Base-by-base conservation (phyloP, 768 basidiomycete species). In the Kwoniella dendrophila region DNA sequence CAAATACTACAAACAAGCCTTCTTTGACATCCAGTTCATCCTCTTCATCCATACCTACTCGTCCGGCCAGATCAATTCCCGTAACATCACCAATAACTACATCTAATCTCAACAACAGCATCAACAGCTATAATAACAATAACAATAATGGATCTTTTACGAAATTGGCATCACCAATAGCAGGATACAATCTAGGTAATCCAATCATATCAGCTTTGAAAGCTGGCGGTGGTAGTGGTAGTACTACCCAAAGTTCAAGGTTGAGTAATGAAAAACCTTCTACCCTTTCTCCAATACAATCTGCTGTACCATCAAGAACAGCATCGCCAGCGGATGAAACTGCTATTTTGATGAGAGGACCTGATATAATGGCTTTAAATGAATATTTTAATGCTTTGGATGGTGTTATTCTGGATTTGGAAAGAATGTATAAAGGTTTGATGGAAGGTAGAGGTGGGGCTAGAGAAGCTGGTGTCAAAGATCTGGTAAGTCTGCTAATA, bases 341-440 rank as follows among this genome's bases (percentile, higher is more conserved):
- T 8, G 73, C 75, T 2, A 61, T 76, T 0, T 41, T 74, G 26
- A 72, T 68, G 2, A 49, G 72, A 18, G 77, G 75, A 40, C 75
- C 76, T 38, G 69, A 72, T 50, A 75, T 76, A 43, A 73, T 75
- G 61, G 59, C 68, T 26, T 59, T 78, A 5, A 59, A 62, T 11
- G 77, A 76, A 26, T 78, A 72, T 49, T 76, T 72, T 34, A 52
- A 41, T 3, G 75, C 77, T 12, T 41, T 78, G 22, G 73, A 75
- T 56, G 53, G 68, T 5, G 67, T 76, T 1, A 58, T 69, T 1
- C 60, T 56, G 14, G 77, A 78, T 68, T 58, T 78, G 18, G 77
- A 78, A 50, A 52, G 74, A 48, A 70, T 78, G 68, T 64, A 65
- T 63, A 70, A 70, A 56, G 66, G 75, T 32, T 43, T 66, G 29